Conservation (phyloP, 805 yeast species). For the Wickerhamomyces queroliae region DNA sequence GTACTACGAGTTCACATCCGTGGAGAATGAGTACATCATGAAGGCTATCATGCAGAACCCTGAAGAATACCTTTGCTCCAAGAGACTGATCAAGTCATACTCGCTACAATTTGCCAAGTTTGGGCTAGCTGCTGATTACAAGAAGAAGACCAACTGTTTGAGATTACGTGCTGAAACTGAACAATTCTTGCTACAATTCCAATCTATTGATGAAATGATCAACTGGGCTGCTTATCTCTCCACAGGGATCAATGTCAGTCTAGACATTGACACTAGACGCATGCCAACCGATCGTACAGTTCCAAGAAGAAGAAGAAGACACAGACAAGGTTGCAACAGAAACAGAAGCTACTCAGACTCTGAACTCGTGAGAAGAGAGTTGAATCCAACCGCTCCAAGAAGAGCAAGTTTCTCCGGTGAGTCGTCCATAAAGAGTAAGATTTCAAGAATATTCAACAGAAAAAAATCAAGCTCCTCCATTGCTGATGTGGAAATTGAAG, state of each 20-base stretch:
- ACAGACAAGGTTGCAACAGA: slow-evolving; percentile 19
- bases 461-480: neutral
- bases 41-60: slow-evolving; percentile 13
- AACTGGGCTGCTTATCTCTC: slow-evolving; percentile 72
- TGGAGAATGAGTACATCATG: slow-evolving; percentile 20
- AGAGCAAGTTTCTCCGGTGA: slow-evolving; percentile 15
- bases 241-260: slow-evolving; percentile 72
- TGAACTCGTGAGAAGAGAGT: slow-evolving; percentile 20
- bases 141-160: slow-evolving; percentile 59
- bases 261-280: slow-evolving; percentile 68
- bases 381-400: slow-evolving; percentile 17
- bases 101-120: slow-evolving; percentile 79
- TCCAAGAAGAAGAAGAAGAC: slow-evolving; percentile 64
- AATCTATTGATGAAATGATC: slow-evolving; percentile 58
- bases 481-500: neutral
- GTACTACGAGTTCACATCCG: slow-evolving; percentile 17
- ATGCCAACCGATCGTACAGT: slow-evolving; percentile 76
- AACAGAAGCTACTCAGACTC: slow-evolving; percentile 22
- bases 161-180: slow-evolving; percentile 79
- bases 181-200: slow-evolving; percentile 68
- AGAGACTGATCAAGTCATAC: slow-evolving; percentile 51
- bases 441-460: slow-evolving; percentile 1
- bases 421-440: slow-evolving; percentile 1
- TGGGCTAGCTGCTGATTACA: slow-evolving; percentile 84
- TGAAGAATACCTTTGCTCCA: slow-evolving; percentile 6